Evolutionary conservation across 495 filamentous ascomycete species (phyloP), one percentile per base, ranked within the genome.

Genomic region (Hypoxylon crocopeplum): DNA sequence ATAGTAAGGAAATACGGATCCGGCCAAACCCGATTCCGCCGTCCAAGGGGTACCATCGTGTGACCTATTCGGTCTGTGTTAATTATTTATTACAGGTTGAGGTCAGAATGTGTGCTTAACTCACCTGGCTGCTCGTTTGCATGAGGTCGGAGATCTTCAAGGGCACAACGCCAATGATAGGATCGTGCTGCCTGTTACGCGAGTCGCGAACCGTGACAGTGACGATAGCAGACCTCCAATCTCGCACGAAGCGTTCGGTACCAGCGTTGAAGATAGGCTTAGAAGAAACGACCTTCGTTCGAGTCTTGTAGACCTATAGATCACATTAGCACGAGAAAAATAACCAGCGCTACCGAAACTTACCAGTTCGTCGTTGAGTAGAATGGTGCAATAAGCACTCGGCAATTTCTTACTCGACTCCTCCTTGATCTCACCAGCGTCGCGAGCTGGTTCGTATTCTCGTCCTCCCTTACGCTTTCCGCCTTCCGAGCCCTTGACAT

Each of bases 221-320:
- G 29, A 96, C 83, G 41, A 97, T 87, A 25, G 84, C 82, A 27
- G 88, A 92, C 39, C 92, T 81, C 93, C 93, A 98, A 70, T 98
- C 93, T 10, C 93, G 86, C n/a, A 97, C 80, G 64, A 98, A 98
- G 2, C 90, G 83, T 68, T 98, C 93, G 5, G 92, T 96, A 29
- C 93, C 93, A 11, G 93, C 93, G 62, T 97, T 96, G 78, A 96
- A 98, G 59, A 97, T 97, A 7, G 93, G 93, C 72, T 93, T 92
- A 38, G 89, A 93, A 59, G 89, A 95, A 10, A 96, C 86, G 20
- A 90, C 92, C 75, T 98, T 97, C 16, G 88, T 79, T 61, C 93
- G 86, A 24, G 93, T 98, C 58, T 91, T 89, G 75, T 97, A 98
- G 42, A 93, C 68, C 68, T 70, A 25, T 34, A 46, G n/a, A 15